Evolutionary conservation across 1,139 yeast species (phyloP).

Genomic region (Suhomyces kunorum): DNA sequence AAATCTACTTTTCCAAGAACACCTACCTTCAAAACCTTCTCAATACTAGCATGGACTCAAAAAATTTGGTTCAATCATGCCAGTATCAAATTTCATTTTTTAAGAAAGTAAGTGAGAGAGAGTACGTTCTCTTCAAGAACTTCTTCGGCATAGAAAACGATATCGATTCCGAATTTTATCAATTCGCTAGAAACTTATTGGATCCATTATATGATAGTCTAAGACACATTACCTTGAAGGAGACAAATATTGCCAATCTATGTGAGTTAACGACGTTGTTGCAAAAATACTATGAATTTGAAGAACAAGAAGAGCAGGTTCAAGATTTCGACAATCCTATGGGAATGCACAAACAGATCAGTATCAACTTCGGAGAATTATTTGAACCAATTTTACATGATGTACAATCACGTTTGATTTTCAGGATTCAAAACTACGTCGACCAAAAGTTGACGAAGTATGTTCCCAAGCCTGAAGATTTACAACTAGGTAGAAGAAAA

Average conservation of each 20-base stretch:
- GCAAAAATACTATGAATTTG: slow-evolving; percentile 67
- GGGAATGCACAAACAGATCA: slow-evolving; percentile 7
- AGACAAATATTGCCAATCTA: slow-evolving; percentile 61
- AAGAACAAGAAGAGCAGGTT: slow-evolving; percentile 34
- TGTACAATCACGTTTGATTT: slow-evolving; percentile 75
- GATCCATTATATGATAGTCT: slow-evolving; percentile 78
- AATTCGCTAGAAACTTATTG: slow-evolving; percentile 61
- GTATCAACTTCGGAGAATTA: slow-evolving; percentile 55
- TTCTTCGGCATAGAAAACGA: slow-evolving; percentile 40
- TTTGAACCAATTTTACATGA: slow-evolving; percentile 75
- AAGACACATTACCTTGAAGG: slow-evolving; percentile 67
- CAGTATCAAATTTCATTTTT: slow-evolving; percentile 62
- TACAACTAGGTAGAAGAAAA: slow-evolving; percentile 11
- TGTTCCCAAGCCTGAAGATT: slow-evolving; percentile 68
- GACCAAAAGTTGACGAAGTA: slow-evolving; percentile 69
- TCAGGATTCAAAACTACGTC: slow-evolving; percentile 71
- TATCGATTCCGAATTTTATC: slow-evolving; percentile 39
- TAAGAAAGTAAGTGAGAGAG: slow-evolving; percentile 61
- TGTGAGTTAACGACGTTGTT: slow-evolving; percentile 77
- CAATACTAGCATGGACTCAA: slow-evolving; percentile 4
- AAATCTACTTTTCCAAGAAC: slow-evolving; percentile 28
- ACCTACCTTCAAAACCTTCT: slow-evolving; percentile 11
- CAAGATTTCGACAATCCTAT: slow-evolving; percentile 9
- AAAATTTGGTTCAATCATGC: slow-evolving; percentile 51
- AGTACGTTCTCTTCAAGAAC: slow-evolving; percentile 54